Evolutionary conservation across 495 filamentous ascomycete genomes (phyloP), one percentile per base, ranked within the genome.

Genomic region (Penicillium soppii): DNA sequence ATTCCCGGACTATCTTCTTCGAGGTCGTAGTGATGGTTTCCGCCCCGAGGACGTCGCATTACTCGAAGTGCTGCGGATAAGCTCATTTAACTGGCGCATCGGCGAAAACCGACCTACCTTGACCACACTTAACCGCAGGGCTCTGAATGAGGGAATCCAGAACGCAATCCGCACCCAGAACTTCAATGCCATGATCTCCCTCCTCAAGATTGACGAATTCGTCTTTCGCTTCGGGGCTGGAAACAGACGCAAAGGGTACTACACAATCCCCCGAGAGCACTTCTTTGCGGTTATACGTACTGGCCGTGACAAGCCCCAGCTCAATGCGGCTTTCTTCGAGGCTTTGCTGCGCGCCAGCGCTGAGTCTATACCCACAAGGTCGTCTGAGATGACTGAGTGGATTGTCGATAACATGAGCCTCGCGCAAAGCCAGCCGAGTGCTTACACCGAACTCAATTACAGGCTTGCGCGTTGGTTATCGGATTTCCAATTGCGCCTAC

Each of bases 141-240:
- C 62, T 1, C 43, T 74, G 5, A 67, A 75, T 20, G 40, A 66
- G n/a, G 73, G 73, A 7, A 65, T 77, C 36, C 53, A 55, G 13
- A 63, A 54, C 1, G 71, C 73, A 2, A 58, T 77, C 16, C 30
- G 52, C 7, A 50, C 59, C 2, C 50, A 61, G 22, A 69, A 77
- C 23, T 32, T 39, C 27, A 26, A 49, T 12, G 72, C 69, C 0
- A 55, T 75, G 3, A 20, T 52, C n/a, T 59, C 52, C 5, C 61
- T 75, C 6, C 69, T 75, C 47, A 74, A 72, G 43, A 52, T 75
- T 12, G 70, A 77, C 47, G 69, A 77, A 45, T 68, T 52, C 39
- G 13, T 54, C n/a, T 58, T 56, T 49, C 72, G 69, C 27, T 44
- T 30, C 29, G 41, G 59, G 4, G 4, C 7, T 4, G 21, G n/a